Evolutionary conservation across 2,329 filamentous ascomycete species (phyloP).

Genomic region (Coniella vitis): DNA sequence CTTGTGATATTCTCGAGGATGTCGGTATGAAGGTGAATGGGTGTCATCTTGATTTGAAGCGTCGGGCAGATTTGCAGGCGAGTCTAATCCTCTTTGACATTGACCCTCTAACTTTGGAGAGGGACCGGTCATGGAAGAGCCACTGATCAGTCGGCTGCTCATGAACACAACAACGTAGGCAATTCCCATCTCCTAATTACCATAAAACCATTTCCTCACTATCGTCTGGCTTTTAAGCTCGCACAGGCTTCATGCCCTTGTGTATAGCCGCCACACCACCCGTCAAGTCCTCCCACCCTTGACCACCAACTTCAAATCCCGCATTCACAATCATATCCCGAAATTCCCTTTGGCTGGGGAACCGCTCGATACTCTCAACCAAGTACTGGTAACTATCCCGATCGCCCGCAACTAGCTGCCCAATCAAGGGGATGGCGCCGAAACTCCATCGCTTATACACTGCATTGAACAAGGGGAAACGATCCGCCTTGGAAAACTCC

Average conservation of each 20-base stretch:
- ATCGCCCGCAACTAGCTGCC: constrained; percentile 89
- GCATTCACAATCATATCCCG: constrained; percentile 74
- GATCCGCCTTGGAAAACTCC: constrained; percentile 82
- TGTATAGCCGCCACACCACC: constrained; percentile 93
- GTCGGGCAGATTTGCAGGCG: too few species aligned
- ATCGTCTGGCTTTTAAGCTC: background rate
- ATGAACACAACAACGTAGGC: too few species aligned
- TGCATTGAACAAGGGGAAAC: constrained; percentile 69
- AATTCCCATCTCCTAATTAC: background rate
- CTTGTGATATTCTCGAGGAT: too few species aligned
- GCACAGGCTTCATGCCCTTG: constrained; percentile 77
- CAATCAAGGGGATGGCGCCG: constrained; percentile 86
- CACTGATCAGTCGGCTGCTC: too few species aligned
- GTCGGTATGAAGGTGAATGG: too few species aligned
- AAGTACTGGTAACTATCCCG: constrained; percentile 96
- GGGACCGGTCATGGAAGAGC: too few species aligned
- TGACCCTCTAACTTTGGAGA: too few species aligned
- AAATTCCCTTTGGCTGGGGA: constrained; percentile 82
- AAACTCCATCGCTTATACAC: constrained; percentile 97
- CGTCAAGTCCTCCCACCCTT: constrained; percentile 84
- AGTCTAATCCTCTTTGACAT: too few species aligned
- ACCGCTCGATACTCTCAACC: constrained; percentile 93
- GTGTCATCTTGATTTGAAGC: too few species aligned
- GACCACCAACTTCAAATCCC: constrained; percentile 76
- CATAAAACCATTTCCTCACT: background rate